A percentile compares a stretch with the other conserved stretches of the same genome.
Conservation (phyloP, 208 protist species). For the Naegleria gruberi region DNA sequence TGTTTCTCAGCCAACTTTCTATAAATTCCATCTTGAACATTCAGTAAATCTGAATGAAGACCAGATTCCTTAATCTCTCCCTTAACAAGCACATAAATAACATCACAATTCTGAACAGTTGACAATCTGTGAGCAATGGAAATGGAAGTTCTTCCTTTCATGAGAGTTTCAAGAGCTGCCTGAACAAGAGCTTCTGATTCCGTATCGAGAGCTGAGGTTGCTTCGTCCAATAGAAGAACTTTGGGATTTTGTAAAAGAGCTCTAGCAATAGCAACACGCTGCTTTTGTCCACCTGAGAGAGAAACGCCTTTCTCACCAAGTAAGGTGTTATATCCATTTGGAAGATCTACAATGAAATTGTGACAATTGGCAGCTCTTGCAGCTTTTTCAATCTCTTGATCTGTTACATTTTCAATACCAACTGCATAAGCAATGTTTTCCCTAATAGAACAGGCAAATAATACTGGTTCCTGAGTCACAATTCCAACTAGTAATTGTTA, state of each 20-base stretch:
- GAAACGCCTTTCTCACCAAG: conserved; percentile 39
- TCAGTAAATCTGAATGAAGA: no score
- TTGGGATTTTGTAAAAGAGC: conserved; percentile 23
- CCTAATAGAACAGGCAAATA: not conserved
- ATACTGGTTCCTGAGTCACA: conserved; percentile 14
- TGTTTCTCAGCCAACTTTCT: no score
- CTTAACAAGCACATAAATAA: no score
- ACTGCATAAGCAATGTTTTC: conserved; percentile 19
- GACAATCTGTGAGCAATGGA: conserved; percentile 67
- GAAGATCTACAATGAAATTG: conserved; percentile 17
- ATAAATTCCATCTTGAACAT: no score
- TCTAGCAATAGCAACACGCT: conserved; percentile 40
- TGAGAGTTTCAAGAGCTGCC: conserved; percentile 35
- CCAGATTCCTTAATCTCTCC: no score
- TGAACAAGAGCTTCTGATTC: no score
- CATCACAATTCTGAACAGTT: no score
- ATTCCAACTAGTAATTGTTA: no score
- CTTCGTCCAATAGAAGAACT: conserved; percentile 58
- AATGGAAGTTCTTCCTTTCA: conserved; percentile 54
- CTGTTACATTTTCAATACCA: not conserved
- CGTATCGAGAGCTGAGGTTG: conserved; percentile 53
- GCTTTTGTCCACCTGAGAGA: conserved; percentile 45
- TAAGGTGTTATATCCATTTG: conserved; percentile 40
- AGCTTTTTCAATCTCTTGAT: conserved; percentile 9
- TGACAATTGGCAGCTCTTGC: conserved; percentile 3